Conservation (phyloP, 352 stramenopile species). For the Halophytophthora polymorphica region DNA sequence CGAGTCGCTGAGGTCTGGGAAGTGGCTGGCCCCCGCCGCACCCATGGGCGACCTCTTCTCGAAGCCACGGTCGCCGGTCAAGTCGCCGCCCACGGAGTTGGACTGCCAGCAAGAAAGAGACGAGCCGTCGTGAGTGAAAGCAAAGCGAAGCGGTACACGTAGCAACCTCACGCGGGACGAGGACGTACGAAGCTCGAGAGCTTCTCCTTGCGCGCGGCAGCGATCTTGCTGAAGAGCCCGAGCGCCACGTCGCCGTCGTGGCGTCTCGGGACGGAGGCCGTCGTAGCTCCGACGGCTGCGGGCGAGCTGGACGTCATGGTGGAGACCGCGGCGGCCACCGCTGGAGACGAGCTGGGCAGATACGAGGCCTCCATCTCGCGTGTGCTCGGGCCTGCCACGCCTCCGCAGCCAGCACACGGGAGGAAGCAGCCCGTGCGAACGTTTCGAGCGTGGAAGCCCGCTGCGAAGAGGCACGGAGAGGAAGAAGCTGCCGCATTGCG, state of each 20-base stretch:
- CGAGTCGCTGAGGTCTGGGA: conserved; percentile 51
- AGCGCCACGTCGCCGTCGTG: conserved; percentile 47
- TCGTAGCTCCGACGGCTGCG: no score
- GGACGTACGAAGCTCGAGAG: conserved; percentile 43
- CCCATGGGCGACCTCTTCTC: conserved; percentile 12
- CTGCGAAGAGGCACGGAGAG: no score
- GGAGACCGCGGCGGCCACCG: conserved; percentile 7
- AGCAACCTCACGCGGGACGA: not conserved
- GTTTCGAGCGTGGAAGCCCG: no score
- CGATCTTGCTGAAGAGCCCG: conserved; percentile 75
- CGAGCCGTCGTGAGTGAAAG: not conserved
- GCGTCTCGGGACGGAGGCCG: conserved; percentile 10
- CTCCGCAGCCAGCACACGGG: not conserved
- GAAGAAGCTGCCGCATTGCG: no score
- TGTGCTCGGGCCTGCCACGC: not conserved
- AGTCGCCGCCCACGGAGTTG: conserved; percentile 10
- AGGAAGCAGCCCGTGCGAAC: no score
- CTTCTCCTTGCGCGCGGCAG: conserved; percentile 65
- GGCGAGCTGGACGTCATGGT: not conserved
- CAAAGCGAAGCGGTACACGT: no score
- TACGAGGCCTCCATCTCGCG: conserved; percentile 17
- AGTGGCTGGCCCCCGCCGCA: conserved; percentile 25
- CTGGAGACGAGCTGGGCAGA: conserved; percentile 11
- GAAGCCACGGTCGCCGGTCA: conserved; percentile 13
- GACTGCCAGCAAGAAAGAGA: conserved; percentile 5